A percentile compares a stretch with the other conserved stretches of the same genome.
phyloP scores from a whole-genome alignment of 371 early-diverging fungal species.

The Rhizomucor pusillus region DNA sequence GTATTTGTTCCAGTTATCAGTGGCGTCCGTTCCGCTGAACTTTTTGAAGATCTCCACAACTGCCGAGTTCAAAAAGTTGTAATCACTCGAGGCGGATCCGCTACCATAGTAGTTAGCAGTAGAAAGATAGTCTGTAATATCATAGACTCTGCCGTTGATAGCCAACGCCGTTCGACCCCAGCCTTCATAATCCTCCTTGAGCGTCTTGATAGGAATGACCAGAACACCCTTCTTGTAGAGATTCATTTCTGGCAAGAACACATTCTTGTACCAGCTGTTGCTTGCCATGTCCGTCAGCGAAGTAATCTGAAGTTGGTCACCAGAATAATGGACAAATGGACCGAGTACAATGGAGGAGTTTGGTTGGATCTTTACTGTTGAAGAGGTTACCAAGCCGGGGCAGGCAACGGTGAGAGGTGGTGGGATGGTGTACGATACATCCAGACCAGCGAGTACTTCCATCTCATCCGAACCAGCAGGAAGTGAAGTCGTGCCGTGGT shows the following conservation, averaged over 20 bases:
- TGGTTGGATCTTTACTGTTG: constrained; percentile 28
- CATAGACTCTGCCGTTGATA: constrained; percentile 74
- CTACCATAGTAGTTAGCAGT: constrained; percentile 46
- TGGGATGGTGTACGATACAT: constrained; percentile 69
- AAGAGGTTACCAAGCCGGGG: constrained; percentile 44
- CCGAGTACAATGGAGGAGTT: constrained; percentile 23
- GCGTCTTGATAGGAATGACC: constrained; percentile 43
- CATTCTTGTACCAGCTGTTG: constrained; percentile 67
- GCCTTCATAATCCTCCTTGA: constrained; percentile 43
- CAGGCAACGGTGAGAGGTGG: constrained; percentile 68
- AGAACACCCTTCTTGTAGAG: constrained; percentile 69
- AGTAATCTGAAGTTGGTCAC: constrained; percentile 27
- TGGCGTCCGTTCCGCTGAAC: constrained; percentile 67
- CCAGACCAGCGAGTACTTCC: constrained; percentile 65
- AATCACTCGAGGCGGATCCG: constrained; percentile 32
- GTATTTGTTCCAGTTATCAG: constrained; percentile 57
- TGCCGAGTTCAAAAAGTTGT: constrained; percentile 48
- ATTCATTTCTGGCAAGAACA: constrained; percentile 60
- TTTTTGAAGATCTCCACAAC: constrained; percentile 67
- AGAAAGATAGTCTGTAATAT: constrained; percentile 69
- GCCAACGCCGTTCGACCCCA: constrained; percentile 60
- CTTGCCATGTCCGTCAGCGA: constrained; percentile 26
- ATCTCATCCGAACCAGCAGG: constrained; percentile 50
- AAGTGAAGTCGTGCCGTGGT: constrained; percentile 43
- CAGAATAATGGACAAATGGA: constrained; percentile 43